These are phyloP conservation scores for Russula sp. DNA, from an alignment of 768 basidiomycete genomes.

Conservation along the genomic window DNA sequence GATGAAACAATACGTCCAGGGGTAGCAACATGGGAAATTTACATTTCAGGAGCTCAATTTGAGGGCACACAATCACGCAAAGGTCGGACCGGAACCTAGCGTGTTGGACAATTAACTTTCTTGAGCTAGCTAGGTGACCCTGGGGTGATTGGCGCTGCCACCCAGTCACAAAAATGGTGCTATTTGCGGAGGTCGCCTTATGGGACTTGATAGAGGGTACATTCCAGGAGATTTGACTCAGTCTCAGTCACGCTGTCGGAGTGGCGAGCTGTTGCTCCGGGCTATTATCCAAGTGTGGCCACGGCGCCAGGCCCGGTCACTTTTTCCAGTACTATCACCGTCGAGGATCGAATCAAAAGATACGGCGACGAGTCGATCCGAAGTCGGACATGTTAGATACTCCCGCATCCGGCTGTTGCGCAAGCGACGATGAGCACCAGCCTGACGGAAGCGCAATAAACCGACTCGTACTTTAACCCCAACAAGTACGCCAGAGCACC, in stretches of 20 bases:
- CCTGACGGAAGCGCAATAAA: neutral
- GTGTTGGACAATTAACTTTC: conserved; percentile 1
- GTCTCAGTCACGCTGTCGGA: neutral
- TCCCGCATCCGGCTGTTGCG: neutral
- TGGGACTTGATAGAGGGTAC: neutral
- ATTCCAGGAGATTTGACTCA: conserved; percentile 5
- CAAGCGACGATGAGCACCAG: conserved; percentile 1
- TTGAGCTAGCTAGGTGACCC: neutral
- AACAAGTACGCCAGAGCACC: neutral
- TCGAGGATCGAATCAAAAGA: neutral
- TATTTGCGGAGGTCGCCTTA: conserved; percentile 3
- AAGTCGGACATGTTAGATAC: neutral
- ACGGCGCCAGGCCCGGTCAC: neutral
- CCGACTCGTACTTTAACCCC: neutral
- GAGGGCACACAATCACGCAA: neutral
- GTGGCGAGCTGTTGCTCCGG: conserved; percentile 2
- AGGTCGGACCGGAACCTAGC: neutral
- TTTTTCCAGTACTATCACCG: neutral
- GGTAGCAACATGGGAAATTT: neutral
- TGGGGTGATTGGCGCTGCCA: neutral
- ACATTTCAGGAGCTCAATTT: neutral
- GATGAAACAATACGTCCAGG: neutral
- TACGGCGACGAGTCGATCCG: neutral
- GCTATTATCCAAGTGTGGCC: neutral
- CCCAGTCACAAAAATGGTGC: neutral